Evolutionary conservation across 129 eudicot genomes (phyloP).

Genomic region (Centrapalus pauciflorus): DNA sequence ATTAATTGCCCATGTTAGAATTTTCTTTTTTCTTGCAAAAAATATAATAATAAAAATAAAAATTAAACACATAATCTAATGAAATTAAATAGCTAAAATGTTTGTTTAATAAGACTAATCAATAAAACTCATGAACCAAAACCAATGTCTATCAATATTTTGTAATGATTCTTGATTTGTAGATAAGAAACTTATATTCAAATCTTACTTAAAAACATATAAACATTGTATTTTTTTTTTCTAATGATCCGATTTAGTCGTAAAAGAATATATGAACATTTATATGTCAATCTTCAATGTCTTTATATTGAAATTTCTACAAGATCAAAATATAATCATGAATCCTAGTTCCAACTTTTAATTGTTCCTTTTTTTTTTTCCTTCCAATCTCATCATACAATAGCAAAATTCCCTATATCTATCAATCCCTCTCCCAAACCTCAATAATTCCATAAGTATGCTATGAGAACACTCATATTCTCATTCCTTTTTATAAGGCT

Average conservation of each 20-base stretch:
- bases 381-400: neutral
- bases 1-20: no score
- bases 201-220: neutral
- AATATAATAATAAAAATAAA: neutral
- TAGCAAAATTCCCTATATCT: neutral
- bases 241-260: neutral
- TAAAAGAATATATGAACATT: neutral
- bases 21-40: neutral
- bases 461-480: slow-evolving; percentile 12
- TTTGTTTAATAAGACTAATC: no score
- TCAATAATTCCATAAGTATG: slow-evolving; percentile 10
- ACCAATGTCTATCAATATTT: neutral
- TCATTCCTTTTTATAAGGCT: slow-evolving; percentile 25
- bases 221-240: neutral
- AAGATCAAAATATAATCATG: neutral
- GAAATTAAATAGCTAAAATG: neutral
- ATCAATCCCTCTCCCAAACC: slow-evolving; percentile 8
- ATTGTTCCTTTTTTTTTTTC: neutral
- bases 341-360: neutral
- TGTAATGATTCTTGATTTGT: neutral
- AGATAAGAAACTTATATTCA: neutral
- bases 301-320: neutral
- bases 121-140: neutral
- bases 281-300: neutral
- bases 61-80: neutral